phyloP scores from a whole-genome alignment of 2,329 filamentous ascomycete species.

The Metarhizium robertsii region DNA sequence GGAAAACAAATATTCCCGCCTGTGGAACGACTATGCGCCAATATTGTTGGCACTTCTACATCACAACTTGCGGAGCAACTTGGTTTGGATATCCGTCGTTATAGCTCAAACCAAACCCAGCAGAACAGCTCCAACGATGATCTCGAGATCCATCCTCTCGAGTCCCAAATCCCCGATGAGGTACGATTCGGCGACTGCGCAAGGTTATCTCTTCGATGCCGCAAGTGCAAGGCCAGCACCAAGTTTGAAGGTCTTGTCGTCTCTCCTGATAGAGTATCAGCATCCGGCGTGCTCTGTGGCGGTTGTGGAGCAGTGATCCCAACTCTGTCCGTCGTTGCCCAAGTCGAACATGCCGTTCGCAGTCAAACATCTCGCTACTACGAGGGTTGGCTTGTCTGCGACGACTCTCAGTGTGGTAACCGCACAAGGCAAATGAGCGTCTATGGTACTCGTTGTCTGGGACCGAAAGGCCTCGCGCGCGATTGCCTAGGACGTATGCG shows the following conservation, averaged over 20 bases:
- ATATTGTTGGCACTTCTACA: constrained; percentile 87
- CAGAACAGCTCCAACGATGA: constrained; percentile 46
- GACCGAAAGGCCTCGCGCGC: constrained; percentile 72
- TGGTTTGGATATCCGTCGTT: constrained; percentile 82
- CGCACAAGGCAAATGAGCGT: constrained; percentile 89
- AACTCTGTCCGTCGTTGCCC: constrained; percentile 69
- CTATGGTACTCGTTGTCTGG: constrained; percentile 82
- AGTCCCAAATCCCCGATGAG: constrained; percentile 87
- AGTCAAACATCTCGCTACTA: constrained; percentile 77
- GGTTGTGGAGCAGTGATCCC: constrained; percentile 57
- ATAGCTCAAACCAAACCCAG: constrained; percentile 42
- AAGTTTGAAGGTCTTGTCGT: constrained; percentile 66
- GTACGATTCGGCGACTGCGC: constrained; percentile 78
- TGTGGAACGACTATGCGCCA: constrained; percentile 93
- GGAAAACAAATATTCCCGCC: constrained; percentile 98
- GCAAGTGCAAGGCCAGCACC: constrained; percentile 63
- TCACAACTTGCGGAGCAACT: constrained; percentile 86
- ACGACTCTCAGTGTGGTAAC: constrained; percentile 78
- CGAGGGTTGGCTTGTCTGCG: constrained; percentile 82
- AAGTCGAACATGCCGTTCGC: constrained; percentile 79
- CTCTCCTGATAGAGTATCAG: constrained; percentile 52
- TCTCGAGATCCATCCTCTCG: constrained; percentile 77
- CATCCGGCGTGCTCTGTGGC: constrained; percentile 67
- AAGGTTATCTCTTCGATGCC: constrained; percentile 70
- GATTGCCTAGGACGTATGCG: constrained; percentile 83